Base-by-base conservation (phyloP, 495 filamentous ascomycete genomes). In the Evernia prunastri region DNA sequence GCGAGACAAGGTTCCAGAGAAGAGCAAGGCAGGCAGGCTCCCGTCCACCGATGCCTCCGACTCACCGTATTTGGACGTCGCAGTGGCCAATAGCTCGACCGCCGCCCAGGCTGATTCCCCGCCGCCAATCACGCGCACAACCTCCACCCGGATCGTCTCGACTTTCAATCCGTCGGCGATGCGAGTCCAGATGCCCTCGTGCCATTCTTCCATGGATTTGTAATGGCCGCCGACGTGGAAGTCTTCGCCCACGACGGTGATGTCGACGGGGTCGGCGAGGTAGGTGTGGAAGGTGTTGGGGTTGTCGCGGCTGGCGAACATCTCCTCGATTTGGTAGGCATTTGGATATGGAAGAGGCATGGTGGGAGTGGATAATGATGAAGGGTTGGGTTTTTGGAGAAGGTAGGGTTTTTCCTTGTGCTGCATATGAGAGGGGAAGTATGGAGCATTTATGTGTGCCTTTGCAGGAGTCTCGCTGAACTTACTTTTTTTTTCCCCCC, bases 91-190 rank as follows among this genome's bases (percentile, higher is more conserved):
- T 3, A 39, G 23, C 36, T 56, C 40, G 13, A 61, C 39, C 13
- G 59, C 39, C 39, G 59, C 59, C 59, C 39, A 61, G 13, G 59
- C 11, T 47, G 35, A 47, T 29, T 64, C 54, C 25, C 56, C 61
- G 9, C 61, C 61, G 20, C 61, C 61, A 59, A 64, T 64, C 1
- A 64, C 61, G 2, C 61, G 51, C n/a, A 29, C 45, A 35, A 64
- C 29, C 17, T 59, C 61, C 31, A 64, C 25, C 23, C 53, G 18
- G n/a, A 64, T 64, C 12, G 33, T 64, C 23, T 59, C 61, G 27
- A 33, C 4, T 35, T 39, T 43, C 53, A 59, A 25, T 0, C 56
- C 23, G 23, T 37, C 36, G 20, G 61, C 35, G 18, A 59, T 60
- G 33, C 61, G 33, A 13, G 36, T 39, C 35, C 37, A 58, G 61